phyloP scores from a whole-genome alignment of 768 basidiomycete genomes.

The Auricularia sp. region DNA sequence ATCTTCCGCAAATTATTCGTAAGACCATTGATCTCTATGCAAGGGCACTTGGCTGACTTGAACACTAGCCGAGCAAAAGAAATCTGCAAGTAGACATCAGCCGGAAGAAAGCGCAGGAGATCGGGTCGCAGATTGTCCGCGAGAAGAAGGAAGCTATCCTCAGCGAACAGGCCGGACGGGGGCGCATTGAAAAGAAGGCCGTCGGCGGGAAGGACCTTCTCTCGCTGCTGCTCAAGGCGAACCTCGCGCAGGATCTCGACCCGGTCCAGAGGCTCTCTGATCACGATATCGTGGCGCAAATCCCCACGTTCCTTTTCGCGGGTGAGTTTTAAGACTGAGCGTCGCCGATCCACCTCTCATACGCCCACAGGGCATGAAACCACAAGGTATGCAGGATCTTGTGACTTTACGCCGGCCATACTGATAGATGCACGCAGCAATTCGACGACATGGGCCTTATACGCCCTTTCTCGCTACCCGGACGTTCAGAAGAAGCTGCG shows the following conservation, averaged over 20 bases:
- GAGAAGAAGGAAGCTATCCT: background rate
- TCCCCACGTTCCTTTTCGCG: conserved; percentile 50
- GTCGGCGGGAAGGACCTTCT: conserved; percentile 19
- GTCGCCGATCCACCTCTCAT: too few relatives aligned
- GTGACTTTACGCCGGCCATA: too few relatives aligned
- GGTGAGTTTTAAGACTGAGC: conserved; percentile 12
- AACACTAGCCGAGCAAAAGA: conserved; percentile 6
- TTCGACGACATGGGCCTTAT: conserved; percentile 49
- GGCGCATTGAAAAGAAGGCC: background rate
- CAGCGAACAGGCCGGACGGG: background rate
- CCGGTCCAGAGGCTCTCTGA: conserved; percentile 20
- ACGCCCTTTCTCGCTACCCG: conserved; percentile 50
- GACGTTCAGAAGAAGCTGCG: conserved; percentile 53
- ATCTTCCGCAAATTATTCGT: background rate
- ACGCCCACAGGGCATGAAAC: conserved; percentile 19
- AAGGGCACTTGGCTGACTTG: too few relatives aligned
- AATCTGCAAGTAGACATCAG: background rate
- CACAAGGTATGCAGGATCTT: conserved; percentile 6
- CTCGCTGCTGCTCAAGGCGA: conserved; percentile 21
- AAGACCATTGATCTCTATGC: background rate
- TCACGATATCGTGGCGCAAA: conserved; percentile 30
- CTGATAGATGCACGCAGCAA: conserved; percentile 53
- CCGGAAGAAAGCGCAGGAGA: background rate
- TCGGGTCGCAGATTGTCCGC: background rate
- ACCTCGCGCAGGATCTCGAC: conserved; percentile 21